Conservation (phyloP, 2,329 filamentous ascomycete species). For the Exophiala spinifera region DNA sequence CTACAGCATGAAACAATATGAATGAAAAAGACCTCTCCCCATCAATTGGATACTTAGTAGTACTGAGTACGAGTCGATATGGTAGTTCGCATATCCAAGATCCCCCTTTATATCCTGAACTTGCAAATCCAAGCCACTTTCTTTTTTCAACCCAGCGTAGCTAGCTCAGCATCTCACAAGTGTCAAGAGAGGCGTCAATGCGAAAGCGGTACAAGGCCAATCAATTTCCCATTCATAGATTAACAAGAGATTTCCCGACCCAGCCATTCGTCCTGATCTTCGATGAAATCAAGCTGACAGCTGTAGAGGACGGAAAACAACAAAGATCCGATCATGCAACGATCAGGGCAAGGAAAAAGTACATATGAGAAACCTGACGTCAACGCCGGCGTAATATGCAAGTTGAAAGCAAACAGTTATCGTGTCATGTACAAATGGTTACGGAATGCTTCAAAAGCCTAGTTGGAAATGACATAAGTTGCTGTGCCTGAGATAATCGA, state of each 20-base stretch:
- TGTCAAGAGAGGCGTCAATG: background rate
- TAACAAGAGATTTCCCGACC: background rate
- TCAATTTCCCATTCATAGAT: background rate
- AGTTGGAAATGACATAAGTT: conserved; percentile 45
- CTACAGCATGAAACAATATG: background rate
- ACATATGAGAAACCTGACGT: conserved; percentile 17
- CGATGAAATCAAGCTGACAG: conserved; percentile 2
- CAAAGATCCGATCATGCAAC: background rate
- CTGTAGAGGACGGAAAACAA: conserved; percentile 4
- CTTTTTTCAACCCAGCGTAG: too few relatives aligned
- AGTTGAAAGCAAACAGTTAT: conserved; percentile 20
- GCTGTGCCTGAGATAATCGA: conserved; percentile 49
- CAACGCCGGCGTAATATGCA: conserved; percentile 23
- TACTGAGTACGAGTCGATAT: background rate
- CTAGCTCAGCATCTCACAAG: too few relatives aligned
- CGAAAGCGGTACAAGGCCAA: background rate
- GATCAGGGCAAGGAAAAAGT: conserved; percentile 16
- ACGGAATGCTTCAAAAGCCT: conserved; percentile 1
- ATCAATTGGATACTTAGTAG: background rate
- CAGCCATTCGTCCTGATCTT: background rate
- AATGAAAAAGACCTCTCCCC: background rate
- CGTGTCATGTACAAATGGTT: conserved; percentile 20
- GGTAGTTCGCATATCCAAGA: background rate
- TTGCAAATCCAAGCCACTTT: too few relatives aligned
- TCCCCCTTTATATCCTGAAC: too few relatives aligned